Evolutionary conservation across 2,329 filamentous ascomycete species (phyloP), one percentile per base, ranked within the genome.

Genomic region (Arthrobotrys pseudoclavata): DNA sequence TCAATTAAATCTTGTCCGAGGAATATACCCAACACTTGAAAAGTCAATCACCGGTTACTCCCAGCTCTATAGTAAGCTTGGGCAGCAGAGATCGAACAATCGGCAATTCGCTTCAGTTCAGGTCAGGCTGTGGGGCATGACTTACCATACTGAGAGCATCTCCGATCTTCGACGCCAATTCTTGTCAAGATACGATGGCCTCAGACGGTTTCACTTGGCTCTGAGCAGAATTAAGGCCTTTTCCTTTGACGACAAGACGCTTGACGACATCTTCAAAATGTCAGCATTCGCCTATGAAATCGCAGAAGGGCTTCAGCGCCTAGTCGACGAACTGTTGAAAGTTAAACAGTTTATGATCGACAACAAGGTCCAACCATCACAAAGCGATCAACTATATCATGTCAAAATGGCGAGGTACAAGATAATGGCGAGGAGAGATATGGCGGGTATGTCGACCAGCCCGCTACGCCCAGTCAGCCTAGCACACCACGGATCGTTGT

Each of bases 41-140:
- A 60, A 42, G 20, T 60, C 55, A 24, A 42, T 60, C 20, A 3
- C 18, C 18, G 52, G 52, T 2, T 57, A 57, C n/a, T n/a, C 18
- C 1, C 20, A 37, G 3, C 29, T 57, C 18, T 22, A 34, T 40
- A 0, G 0, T 4, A 18, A 13, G 7, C 29, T 37, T 40, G 7
- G n/a, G 10, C 15, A 20, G 13, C 5, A 37, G 1, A 20, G 10
- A 2, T 18, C 13, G 4, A 5, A 37, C 1, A 18, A 24, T 4
- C 1, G 2, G 10, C 18, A 37, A 7, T 57, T 57, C 31, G 3
- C 10, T 13, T 7, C 4, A 3, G n/a, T 57, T n/a, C 52, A 57
- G 18, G 10, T 9, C 1, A 37, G 40, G 29, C 12, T 57, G 10
- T 57, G 52, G 52, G 29, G 29, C 4, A 15, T 57, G 3, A 22